Evolutionary conservation across 78 protist genomes (phyloP), one percentile per base, ranked within the genome.

Genomic region (Protostelium mycophagum): DNA sequence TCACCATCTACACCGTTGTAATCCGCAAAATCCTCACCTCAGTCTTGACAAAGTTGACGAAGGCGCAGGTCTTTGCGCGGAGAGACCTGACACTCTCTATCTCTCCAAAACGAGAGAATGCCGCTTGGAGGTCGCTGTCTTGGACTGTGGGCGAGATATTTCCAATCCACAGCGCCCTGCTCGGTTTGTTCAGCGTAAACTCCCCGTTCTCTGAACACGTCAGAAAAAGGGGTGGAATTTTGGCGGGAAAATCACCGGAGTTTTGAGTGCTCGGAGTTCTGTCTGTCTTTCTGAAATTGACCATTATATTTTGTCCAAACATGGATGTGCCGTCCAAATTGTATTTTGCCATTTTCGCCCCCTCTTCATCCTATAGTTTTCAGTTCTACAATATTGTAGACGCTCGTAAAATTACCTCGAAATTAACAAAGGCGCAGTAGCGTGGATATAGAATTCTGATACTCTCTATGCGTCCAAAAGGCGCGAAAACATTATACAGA

Each of bases 141-240:
- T 88, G 83, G 29, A 90, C 84, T 25, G 89, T 90, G 37, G 87
- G 92, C 38, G 85, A 36, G 0, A 93, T 89, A 29, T 93, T 93
- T 31, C 95, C 95, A 85, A 93, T 90, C 88, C 91, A 93, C 89
- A 93, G 88, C 0, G 95, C 95, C 85, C 95, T 87, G 0, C 91
- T 88, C 5, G 89, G 35, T 0, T 85, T 37, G 88, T 92, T 92
- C 36, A 89, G 88, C 29, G 94, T 25, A 23, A 85, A 5, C 16
- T 51, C 73, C 73, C 73, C 73, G 73, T 51, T 51, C 31, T 51
- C 73, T 25, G 73, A 51, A 16, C 31, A 16, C 16, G 73, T 25
- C 31, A 51, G 5, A 16, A 25, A 51, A 5, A 51, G 73, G 16
- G 5, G 73, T 25, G 73, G 73, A 25, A 16, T 25, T 16, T 25